phyloP scores from a whole-genome alignment of 164 flowering plant genomes.

The Stephania cephalantha region DNA sequence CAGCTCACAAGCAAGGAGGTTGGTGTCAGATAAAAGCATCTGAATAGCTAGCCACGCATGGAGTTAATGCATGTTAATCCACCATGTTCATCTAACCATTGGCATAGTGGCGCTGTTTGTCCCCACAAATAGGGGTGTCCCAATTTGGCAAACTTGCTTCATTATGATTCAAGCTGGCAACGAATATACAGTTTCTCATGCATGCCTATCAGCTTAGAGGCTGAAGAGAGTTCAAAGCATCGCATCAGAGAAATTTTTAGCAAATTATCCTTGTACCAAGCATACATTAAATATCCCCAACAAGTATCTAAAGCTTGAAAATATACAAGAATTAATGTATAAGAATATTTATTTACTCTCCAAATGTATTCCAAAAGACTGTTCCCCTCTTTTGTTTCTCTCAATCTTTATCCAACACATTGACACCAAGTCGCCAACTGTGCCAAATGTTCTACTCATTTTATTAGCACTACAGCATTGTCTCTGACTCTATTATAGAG shows the following conservation, averaged over 20 bases:
- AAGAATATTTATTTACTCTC: not conserved
- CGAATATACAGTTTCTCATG: not conserved
- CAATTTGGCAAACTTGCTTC: not conserved
- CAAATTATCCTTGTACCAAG: not conserved
- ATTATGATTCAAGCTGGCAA: not conserved
- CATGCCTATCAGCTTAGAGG: not conserved
- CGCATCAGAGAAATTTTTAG: not conserved
- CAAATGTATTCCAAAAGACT: not conserved
- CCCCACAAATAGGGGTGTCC: not conserved
- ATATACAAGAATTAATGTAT: not conserved
- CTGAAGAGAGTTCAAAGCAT: conserved; percentile 2
- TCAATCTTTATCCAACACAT: not conserved
- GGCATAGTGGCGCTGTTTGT: not conserved
- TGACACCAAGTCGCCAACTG: no score
- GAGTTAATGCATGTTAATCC: not conserved
- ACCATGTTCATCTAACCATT: not conserved
- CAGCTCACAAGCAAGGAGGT: not conserved
- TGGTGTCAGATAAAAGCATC: not conserved
- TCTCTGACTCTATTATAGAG: not conserved
- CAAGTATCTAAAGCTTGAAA: not conserved
- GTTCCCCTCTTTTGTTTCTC: not conserved
- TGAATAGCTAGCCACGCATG: not conserved
- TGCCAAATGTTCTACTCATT: no score
- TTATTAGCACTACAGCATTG: no score
- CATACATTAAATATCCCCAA: not conserved